Evolutionary conservation across 2,329 filamentous ascomycete species (phyloP), one percentile per base, ranked within the genome.

Genomic region (Aaosphaeria pasadenensis): DNA sequence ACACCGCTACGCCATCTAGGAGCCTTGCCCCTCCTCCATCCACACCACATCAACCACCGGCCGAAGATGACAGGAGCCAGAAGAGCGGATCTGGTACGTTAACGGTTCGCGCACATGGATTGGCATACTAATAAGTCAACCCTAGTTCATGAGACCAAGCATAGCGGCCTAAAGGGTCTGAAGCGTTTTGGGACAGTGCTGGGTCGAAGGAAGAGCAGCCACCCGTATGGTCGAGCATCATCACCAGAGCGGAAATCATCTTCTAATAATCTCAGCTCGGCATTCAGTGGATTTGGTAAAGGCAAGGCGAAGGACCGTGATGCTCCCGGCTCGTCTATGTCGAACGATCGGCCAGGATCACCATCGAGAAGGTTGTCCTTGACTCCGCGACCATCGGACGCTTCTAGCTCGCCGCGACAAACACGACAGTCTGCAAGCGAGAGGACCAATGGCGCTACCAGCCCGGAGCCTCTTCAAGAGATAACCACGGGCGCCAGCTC

Each of bases 271-370:
- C 39, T 86, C 80, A 63, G 81, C 74, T 49, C 79, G 73, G 64
- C 75, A 78, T 57, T 85, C 78, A 74, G 76, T 17, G 77, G 80
- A 1, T 87, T 90, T 60, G 80, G 82, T 35, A 80, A 86, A 42
- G 75, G 83, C 30, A 82, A 80, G 55, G 85, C 81, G 56, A 87
- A 84, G 63, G 85, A 88, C 48, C 81, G 82, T 28, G 69, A 77
- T 11, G 54, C 75, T 45, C 63, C 81, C 31, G 45, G 43, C 13
- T 50, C 60, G 24, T 56, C 57, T 5, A 55, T 62, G 36, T 24
- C 17, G 17, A 24, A 24, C 17, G 65, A 64, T 47, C 60, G 66
- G 17, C 69, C 68, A 29, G 53, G 47, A 17, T 71, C 69, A 9
- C 67, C 69, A 5, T 40, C 63, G 3, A 61, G 66, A 49, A 55